Percentiles rank a stretch among this genome's conserved stretches.
Evolutionary conservation across 108 stramenopile genomes (phyloP).

Genomic region (Skeletonema potamos): DNA sequence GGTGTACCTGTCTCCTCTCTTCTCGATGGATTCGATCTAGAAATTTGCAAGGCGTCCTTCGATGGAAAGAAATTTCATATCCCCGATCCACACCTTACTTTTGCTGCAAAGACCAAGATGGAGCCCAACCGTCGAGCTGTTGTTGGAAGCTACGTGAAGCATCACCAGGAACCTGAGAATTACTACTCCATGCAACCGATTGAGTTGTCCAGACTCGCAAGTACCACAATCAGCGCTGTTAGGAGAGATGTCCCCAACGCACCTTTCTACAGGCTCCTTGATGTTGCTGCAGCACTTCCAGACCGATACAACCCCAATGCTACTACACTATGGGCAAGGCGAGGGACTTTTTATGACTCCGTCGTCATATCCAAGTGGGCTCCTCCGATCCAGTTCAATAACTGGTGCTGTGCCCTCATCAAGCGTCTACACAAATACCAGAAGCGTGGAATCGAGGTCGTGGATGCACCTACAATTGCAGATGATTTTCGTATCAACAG

Average conservation of each 20-base stretch:
- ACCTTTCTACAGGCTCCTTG: conserved; percentile 15
- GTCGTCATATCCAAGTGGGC: no score
- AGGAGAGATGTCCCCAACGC: conserved; percentile 7
- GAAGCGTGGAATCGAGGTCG: conserved; percentile 19
- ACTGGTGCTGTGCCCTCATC: conserved; percentile 15
- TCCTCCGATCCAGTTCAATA: conserved; percentile 9
- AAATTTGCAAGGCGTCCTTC: conserved; percentile 17
- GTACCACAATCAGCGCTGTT: conserved; percentile 5
- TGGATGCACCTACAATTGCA: conserved; percentile 9
- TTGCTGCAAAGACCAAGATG: conserved; percentile 14
- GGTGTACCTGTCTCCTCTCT: neutral
- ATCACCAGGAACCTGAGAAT: neutral
- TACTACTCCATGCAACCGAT: neutral
- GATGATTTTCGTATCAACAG: neutral
- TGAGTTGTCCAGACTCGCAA: neutral
- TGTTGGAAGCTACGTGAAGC: conserved; percentile 11
- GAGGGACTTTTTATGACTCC: no score
- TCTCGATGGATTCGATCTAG: conserved; percentile 10
- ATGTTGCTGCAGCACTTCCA: neutral
- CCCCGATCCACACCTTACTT: conserved; percentile 27
- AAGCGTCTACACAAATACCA: conserved; percentile 16
- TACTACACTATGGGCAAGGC: no score
- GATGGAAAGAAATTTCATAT: conserved; percentile 26
- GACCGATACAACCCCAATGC: neutral
- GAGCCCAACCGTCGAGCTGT: conserved; percentile 19